A percentile compares a stretch with the other conserved stretches of the same genome.
Evolutionary conservation across 2,329 filamentous ascomycete species (phyloP).

Genomic region (Alternaria gansuensis): DNA sequence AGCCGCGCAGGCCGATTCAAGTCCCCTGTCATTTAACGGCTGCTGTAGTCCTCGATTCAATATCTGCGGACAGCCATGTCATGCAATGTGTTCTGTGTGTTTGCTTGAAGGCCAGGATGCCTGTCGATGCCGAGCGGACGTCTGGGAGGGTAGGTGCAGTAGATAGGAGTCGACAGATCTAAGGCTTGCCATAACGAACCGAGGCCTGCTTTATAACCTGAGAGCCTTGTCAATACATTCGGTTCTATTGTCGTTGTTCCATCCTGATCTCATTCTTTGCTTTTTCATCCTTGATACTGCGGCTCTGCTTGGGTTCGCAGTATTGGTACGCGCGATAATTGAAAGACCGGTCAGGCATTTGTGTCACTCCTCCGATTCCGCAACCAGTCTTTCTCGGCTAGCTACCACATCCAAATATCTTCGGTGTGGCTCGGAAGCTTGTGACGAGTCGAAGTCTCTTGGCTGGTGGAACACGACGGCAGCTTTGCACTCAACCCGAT

Average conservation of each 20-base stretch:
- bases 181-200: slow-evolving; percentile 8
- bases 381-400: slow-evolving; percentile 2
- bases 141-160: slow-evolving; percentile 12
- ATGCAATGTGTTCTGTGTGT: slow-evolving; percentile 15
- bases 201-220: slow-evolving; percentile 26
- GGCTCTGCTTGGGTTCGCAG: slow-evolving; percentile 9
- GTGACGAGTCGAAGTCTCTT: neutral
- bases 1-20: neutral
- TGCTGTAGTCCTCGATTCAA: slow-evolving; percentile 7
- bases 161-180: slow-evolving; percentile 4
- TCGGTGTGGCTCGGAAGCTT: neutral
- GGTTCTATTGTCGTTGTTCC: slow-evolving; percentile 25
- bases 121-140: slow-evolving; percentile 8
- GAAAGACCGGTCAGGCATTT: slow-evolving; percentile 3
- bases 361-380: slow-evolving; percentile 5
- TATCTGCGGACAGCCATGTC: slow-evolving; percentile 9
- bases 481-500: neutral
- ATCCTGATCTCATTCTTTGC: slow-evolving; percentile 14
- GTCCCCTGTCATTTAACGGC: slow-evolving; percentile 18
- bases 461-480: neutral
- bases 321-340: neutral
- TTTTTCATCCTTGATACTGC: slow-evolving; percentile 16
- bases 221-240: slow-evolving; percentile 29
- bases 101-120: slow-evolving; percentile 13
- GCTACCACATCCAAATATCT: slow-evolving; percentile 1